Percentiles rank a stretch among this genome's conserved stretches.
Evolutionary conservation across 2,329 filamentous ascomycete genomes (phyloP).

Genomic region (Botryosphaeria dothidea): DNA sequence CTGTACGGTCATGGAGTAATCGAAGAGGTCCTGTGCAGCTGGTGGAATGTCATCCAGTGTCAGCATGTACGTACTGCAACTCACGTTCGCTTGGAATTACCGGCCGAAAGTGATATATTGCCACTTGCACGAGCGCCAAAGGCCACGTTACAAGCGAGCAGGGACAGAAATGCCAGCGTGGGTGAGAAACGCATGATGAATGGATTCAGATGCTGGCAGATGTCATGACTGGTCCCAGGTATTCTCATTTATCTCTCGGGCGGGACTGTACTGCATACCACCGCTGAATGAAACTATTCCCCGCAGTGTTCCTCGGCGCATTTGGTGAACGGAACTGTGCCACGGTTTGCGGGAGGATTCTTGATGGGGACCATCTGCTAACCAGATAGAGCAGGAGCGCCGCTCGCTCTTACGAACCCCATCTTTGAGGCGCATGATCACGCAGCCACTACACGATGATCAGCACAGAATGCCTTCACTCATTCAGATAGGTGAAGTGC

Average conservation of each 20-base stretch:
- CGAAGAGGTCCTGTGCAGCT: slow-evolving; percentile 42
- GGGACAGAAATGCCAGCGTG: not conserved
- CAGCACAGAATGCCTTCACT: not conserved
- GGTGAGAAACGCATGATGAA: not conserved
- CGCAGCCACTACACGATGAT: not conserved
- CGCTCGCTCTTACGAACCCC: not conserved
- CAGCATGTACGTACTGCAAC: not conserved
- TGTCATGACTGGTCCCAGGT: not conserved
- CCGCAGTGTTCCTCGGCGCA: not conserved
- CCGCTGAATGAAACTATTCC: not conserved
- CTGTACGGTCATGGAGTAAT: slow-evolving; percentile 43
- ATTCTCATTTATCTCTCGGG: not conserved
- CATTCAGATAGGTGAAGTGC: not conserved
- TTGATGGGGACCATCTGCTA: not conserved
- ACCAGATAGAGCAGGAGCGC: not conserved
- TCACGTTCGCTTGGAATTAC: not conserved
- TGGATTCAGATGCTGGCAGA: not conserved
- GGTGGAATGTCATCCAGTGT: not conserved
- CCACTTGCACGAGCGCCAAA: not conserved
- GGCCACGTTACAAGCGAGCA: too few species aligned
- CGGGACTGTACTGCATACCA: not conserved
- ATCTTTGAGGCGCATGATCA: not conserved
- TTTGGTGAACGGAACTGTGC: not conserved
- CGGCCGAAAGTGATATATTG: not conserved
- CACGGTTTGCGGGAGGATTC: not conserved